Conservation (phyloP, 805 yeast species). For the Metschnikowia kunwiensis region DNA sequence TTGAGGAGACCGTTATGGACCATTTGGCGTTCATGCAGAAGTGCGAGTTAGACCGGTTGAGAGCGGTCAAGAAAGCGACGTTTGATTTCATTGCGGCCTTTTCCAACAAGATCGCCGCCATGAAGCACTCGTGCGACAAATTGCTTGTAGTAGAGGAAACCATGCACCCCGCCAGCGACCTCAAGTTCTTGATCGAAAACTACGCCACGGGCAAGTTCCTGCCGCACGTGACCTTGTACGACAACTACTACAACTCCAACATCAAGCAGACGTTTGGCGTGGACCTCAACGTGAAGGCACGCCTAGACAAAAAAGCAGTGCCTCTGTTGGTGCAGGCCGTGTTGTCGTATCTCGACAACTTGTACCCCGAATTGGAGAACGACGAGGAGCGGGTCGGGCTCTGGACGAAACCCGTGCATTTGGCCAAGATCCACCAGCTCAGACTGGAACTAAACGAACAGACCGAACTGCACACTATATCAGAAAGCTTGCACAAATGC, state of each 20-base stretch:
- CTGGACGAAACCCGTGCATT: slow-evolving; percentile 67
- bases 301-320: slow-evolving; percentile 69
- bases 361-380: slow-evolving; percentile 65
- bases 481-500: slow-evolving; percentile 33
- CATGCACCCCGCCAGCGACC: slow-evolving; percentile 66
- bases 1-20: slow-evolving; percentile 71
- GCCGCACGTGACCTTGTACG: slow-evolving; percentile 72
- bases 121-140: slow-evolving; percentile 60
- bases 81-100: slow-evolving; percentile 68
- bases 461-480: slow-evolving; percentile 28
- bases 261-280: slow-evolving; percentile 75
- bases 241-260: slow-evolving; percentile 72
- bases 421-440: slow-evolving; percentile 58
- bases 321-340: slow-evolving; percentile 65
- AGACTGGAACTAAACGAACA: slow-evolving; percentile 51
- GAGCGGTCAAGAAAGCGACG: slow-evolving; percentile 72
- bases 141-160: slow-evolving; percentile 64
- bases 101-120: slow-evolving; percentile 54
- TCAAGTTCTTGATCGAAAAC: slow-evolving; percentile 61
- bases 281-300: slow-evolving; percentile 65
- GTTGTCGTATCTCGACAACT: slow-evolving; percentile 61
- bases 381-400: slow-evolving; percentile 64
- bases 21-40: slow-evolving; percentile 75
- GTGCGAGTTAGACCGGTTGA: slow-evolving; percentile 75
- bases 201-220: slow-evolving; percentile 71